Base-by-base conservation (phyloP, 2,329 filamentous ascomycete genomes). In the Alternaria postmessia region DNA sequence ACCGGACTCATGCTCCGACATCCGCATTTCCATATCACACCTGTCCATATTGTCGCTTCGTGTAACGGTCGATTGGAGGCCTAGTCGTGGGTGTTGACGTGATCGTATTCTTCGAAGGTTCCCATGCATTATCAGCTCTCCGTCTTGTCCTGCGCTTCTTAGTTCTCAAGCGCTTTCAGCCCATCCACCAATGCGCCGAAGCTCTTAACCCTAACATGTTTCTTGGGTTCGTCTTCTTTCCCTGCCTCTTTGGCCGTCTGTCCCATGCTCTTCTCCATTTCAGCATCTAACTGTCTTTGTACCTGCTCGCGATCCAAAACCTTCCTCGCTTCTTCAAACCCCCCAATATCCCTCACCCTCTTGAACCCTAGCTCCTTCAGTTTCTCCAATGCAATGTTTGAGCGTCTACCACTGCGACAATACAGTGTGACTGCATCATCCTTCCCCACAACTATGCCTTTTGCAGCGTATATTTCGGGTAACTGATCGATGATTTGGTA, bases 401-500 rank as follows among this genome's bases (percentile, higher is more conserved):
- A 77, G 3, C 77, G 61, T 18, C 77, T 62, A 0, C 77, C 77
- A 4, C 71, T 75, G 12, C 76, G 75, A 49, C 77, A 79, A 53
- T 79, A 79, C 34, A 79, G 63, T 11, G 75, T 77, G 20, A 79
- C 77, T n/a, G 65, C 46, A 32, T 75, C 74, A 8, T 63, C 51
- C 36, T 76, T 76, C 6, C 20, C 8, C 0, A 75, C 64, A 1
- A 55, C 46, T 38, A 72, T 61, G 32, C 67, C 64, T 22, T 51
- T 64, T 38, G 57, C 49, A 1, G 66, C 59, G 49, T 73, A 68
- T 22, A 75, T 60, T 5, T 57, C 20, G 6, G 71, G 56, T 2
- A 79, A 67, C n/a, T 67, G 62, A 36, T 64, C 64, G 53, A 79
- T 78, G 41, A 54, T n/a, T 42, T 74, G 70, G 70, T 77, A 78